Evolutionary conservation across 805 yeast genomes (phyloP), one percentile per base, ranked within the genome.

Genomic region (Candida ovalis): DNA sequence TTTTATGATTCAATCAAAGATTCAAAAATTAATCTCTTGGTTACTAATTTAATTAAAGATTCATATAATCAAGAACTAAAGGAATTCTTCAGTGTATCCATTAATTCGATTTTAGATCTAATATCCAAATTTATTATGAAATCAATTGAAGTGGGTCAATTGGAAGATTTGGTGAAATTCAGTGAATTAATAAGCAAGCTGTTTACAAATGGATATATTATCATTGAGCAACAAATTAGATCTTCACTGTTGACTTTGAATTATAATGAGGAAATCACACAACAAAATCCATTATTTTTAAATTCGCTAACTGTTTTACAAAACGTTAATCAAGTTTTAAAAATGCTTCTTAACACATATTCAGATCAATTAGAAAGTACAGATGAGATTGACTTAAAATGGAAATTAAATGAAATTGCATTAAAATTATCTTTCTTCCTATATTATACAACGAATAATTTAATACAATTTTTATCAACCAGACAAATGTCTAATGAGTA

Each of bases 391-490:
- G 53, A 52, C 3, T 21, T 54, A 12, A 57, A 51, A 35, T 36
- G 15, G 13, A 40, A 46, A 12, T 56, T 54, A 18, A 42, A 50
- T 27, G 55, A 56, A 8, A 47, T 55, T n/a, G 38, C 60, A 7
- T 19, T 53, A 19, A 54, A 54, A 1, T 42, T 63, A 4, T 55
- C 67, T 12, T 40, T 53, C 3, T 58, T 64, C 40, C 35, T 63
- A 9, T 64, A 64, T 46, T 62, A 60, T 46, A 38, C 54, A 19
- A 42, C 55, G 0, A 52, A 52, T 21, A 60, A 60, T 33, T 15
- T 51, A 8, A 24, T 54, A 2, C 24, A 33, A 10, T 58, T 38
- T 32, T 7, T 45, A 6, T 35, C 44, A 12, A 30, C 18, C 8
- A 23, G 18, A 24, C 13, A 40, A 27, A 25, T n/a, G 30, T 15